These are phyloP conservation scores for Haplographium delicatum DNA, from an alignment of 495 filamentous ascomycete species.

Conservation along the genomic window DNA sequence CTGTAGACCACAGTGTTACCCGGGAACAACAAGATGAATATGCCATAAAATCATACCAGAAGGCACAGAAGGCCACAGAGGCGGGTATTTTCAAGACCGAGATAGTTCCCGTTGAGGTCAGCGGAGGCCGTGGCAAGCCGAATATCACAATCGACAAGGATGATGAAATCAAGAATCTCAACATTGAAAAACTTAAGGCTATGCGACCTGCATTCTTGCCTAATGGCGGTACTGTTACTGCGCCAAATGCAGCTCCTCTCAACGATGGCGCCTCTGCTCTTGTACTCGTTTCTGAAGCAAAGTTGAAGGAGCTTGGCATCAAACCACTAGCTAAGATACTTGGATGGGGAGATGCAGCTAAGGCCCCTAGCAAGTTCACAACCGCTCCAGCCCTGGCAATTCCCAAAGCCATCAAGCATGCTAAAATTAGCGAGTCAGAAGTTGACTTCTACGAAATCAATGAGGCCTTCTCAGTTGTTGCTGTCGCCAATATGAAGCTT, in stretches of 20 bases:
- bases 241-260: constrained; percentile 94
- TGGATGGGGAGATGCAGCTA: constrained; percentile 92
- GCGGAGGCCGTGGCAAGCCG: constrained; percentile 85
- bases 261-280: constrained; percentile 90
- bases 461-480: constrained; percentile 96
- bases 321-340: constrained; percentile 92
- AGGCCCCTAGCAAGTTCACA: constrained; percentile 89
- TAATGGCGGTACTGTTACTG: constrained; percentile 81
- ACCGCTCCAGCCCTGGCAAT: constrained; percentile 92
- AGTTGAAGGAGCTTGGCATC: constrained; percentile 79
- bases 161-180: constrained; percentile 97
- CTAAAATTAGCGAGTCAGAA: constrained; percentile 63
- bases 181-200: constrained; percentile 79
- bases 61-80: constrained; percentile 79
- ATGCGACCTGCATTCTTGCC: constrained; percentile 85
- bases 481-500: constrained; percentile 90
- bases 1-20: constrained; percentile 71
- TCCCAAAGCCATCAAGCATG: constrained; percentile 93
- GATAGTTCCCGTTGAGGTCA: constrained; percentile 85
- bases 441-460: constrained; percentile 98
- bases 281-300: constrained; percentile 84
- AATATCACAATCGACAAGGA: constrained; percentile 73
- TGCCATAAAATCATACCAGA: constrained; percentile 86
- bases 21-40: constrained; percentile 88
- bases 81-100: constrained; percentile 74